Evolutionary conservation across 2,329 filamentous ascomycete genomes (phyloP).

Genomic region (Fusarium torreyae): DNA sequence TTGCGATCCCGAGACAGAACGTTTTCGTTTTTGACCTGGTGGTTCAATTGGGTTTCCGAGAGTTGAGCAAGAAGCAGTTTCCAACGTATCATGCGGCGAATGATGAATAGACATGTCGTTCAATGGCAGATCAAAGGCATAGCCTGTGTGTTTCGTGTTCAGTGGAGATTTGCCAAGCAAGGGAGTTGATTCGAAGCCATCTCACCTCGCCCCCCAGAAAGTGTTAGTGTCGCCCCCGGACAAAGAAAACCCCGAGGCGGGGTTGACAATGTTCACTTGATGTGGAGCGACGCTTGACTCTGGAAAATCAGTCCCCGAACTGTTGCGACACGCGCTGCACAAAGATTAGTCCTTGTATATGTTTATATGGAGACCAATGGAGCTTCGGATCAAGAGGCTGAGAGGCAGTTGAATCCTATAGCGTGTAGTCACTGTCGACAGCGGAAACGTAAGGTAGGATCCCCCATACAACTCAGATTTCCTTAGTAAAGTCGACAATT

Average conservation of each 20-base stretch:
- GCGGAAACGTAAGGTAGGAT: slow-evolving; percentile 53
- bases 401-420: slow-evolving; percentile 49
- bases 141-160: background rate
- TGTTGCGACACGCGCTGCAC: background rate
- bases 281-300: slow-evolving; percentile 4
- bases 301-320: background rate
- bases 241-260: slow-evolving; percentile 51
- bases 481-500: accelerated
- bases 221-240: slow-evolving; percentile 38
- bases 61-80: slow-evolving; percentile 47
- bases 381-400: slow-evolving; percentile 17
- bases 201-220: too few relatives aligned
- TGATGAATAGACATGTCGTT: slow-evolving; percentile 49
- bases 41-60: slow-evolving; percentile 38
- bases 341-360: slow-evolving; percentile 11
- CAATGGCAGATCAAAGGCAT: background rate
- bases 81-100: slow-evolving; percentile 51
- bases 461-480: background rate
- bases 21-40: slow-evolving; percentile 50
- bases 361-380: slow-evolving; percentile 39
- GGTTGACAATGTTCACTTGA: slow-evolving; percentile 26
- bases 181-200: background rate
- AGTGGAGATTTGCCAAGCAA: background rate
- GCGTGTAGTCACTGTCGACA: slow-evolving; percentile 54
- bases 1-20: slow-evolving; percentile 46